These are phyloP conservation scores for Amanita exitialis DNA, from an alignment of 768 basidiomycete genomes.

Conservation along the genomic window DNA sequence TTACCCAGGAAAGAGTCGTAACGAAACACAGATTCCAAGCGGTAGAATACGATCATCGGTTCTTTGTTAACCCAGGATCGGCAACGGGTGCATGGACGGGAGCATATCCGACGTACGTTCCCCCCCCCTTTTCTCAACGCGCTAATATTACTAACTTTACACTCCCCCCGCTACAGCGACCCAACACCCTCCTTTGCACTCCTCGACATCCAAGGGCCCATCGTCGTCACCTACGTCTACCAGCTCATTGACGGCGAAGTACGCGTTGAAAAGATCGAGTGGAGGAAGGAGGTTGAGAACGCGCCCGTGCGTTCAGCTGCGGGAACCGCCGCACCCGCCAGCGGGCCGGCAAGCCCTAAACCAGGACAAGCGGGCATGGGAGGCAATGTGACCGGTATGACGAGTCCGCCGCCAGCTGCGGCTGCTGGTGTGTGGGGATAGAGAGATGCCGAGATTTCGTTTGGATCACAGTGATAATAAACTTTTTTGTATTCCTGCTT, in stretches of 20 bases:
- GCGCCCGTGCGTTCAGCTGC: neutral
- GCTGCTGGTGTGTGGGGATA: constrained; percentile 1
- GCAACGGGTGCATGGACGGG: constrained; percentile 95
- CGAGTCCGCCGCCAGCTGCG: neutral
- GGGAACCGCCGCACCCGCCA: neutral
- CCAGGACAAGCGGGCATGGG: neutral
- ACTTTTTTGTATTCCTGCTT: too few relatives aligned
- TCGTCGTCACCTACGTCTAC: constrained; percentile 96
- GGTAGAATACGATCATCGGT: constrained; percentile 81
- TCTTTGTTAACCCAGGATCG: constrained; percentile 94
- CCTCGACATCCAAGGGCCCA: constrained; percentile 96
- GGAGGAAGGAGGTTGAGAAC: constrained; percentile 1
- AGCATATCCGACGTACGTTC: constrained; percentile 48
- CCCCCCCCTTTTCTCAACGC: constrained; percentile 8
- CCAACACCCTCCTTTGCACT: constrained; percentile 91
- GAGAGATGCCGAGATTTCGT: too few relatives aligned
- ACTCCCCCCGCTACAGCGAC: too few relatives aligned
- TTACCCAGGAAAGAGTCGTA: neutral
- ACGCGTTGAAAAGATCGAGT: constrained; percentile 5
- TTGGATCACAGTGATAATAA: too few relatives aligned
- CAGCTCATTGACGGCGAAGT: constrained; percentile 78
- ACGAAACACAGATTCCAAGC: constrained; percentile 69
- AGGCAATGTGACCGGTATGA: neutral
- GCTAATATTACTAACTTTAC: too few relatives aligned
- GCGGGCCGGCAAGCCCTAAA: neutral